Conservation (phyloP, 208 protist species). For the Leishmania major region DNA sequence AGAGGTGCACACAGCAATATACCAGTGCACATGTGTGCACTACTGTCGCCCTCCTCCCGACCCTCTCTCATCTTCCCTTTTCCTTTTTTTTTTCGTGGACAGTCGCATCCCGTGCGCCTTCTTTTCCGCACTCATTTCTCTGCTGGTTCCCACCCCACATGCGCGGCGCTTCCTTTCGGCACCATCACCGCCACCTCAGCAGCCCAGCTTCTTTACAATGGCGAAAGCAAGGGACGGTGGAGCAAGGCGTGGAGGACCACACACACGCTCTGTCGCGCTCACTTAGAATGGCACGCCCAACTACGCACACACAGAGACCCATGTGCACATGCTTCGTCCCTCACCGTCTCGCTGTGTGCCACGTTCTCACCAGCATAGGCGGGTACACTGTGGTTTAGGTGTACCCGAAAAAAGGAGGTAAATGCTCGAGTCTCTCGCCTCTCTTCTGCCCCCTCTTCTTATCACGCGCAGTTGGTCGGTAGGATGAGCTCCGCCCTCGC, state of each 20-base stretch:
- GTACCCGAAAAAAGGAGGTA: background rate
- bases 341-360: background rate
- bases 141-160: background rate
- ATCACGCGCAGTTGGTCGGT: background rate
- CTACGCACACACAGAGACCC: background rate
- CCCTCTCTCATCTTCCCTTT: conserved; percentile 15
- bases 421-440: background rate
- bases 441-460: background rate
- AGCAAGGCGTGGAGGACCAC: background rate
- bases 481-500: background rate
- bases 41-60: background rate
- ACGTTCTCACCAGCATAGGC: background rate
- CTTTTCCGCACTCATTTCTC: background rate
- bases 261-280: background rate
- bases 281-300: background rate
- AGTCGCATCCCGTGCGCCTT: background rate
- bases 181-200: background rate
- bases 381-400: background rate
- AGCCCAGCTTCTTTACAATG: background rate
- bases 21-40: background rate
- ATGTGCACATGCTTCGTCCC: background rate
- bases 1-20: background rate
- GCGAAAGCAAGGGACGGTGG: too few species aligned
- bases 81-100: background rate
- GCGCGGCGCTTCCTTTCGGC: background rate